phyloP scores from a whole-genome alignment of 306 rosid genomes.

The Dicorynia guianensis region DNA sequence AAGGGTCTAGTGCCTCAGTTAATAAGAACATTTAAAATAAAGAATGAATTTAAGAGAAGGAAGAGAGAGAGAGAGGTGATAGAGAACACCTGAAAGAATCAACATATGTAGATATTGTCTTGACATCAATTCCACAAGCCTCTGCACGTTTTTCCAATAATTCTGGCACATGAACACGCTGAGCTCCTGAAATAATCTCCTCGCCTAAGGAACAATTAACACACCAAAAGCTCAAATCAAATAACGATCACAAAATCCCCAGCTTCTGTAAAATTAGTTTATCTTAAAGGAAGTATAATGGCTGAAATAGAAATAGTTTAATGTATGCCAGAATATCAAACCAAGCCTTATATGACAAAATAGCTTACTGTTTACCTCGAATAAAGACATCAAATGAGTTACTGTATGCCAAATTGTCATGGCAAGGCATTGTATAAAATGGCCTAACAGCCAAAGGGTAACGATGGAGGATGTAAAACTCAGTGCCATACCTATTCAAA shows the following conservation, averaged over 20 bases:
- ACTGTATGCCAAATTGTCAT: conserved; percentile 73
- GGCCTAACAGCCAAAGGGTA: conserved; percentile 93
- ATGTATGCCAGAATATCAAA: conserved; percentile 9
- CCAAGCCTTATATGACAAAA: conserved; percentile 3
- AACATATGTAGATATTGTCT: conserved; percentile 74
- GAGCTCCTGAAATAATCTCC: conserved; percentile 97
- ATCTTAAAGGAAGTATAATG: neutral
- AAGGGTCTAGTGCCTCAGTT: neutral
- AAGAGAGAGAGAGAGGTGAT: conserved; percentile 11
- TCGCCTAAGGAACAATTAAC: conserved; percentile 63
- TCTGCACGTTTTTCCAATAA: conserved; percentile 77
- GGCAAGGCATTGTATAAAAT: conserved; percentile 96
- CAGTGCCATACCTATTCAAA: conserved; percentile 77
- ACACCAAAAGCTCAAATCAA: conserved; percentile 36
- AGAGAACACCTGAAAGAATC: conserved; percentile 83
- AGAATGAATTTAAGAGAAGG: neutral
- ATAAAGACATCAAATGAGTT: conserved; percentile 97
- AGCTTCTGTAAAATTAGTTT: neutral
- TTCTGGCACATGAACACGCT: conserved; percentile 86
- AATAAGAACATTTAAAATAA: neutral
- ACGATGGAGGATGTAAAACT: conserved; percentile 89
- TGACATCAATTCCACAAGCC: conserved; percentile 79
- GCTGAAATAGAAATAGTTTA: neutral
- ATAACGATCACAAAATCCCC: neutral
- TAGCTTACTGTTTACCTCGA: conserved; percentile 64